Percentiles rank a stretch among this genome's conserved stretches.
These are phyloP conservation scores for Chalciporus piperatus DNA, from an alignment of 768 basidiomycete genomes.

Conservation along the genomic window DNA sequence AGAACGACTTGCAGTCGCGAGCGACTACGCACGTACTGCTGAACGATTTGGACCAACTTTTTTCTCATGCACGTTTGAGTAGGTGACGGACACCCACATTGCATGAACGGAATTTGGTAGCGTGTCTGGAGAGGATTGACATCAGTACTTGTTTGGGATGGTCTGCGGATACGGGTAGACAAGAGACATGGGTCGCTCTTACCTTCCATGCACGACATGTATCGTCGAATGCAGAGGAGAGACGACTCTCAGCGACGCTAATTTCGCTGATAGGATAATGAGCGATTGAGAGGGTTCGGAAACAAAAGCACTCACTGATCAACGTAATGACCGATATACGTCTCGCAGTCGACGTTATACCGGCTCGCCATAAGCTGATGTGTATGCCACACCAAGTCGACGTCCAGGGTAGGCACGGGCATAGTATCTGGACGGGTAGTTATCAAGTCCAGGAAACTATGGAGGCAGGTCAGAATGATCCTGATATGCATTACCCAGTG, in stretches of 20 bases:
- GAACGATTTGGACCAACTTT: conserved; percentile 36
- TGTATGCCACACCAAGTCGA: conserved; percentile 75
- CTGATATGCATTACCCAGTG: neutral
- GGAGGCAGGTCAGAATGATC: neutral
- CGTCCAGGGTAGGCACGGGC: conserved; percentile 66
- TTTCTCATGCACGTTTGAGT: conserved; percentile 44
- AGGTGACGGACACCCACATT: conserved; percentile 57
- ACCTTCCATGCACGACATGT: conserved; percentile 56
- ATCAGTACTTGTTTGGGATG: neutral
- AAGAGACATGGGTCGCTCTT: neutral
- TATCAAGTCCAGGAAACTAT: conserved; percentile 57
- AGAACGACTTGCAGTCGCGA: conserved; percentile 34
- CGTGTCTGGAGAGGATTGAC: conserved; percentile 31
- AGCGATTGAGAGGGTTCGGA: neutral
- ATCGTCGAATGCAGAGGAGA: conserved; percentile 46
- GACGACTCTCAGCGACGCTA: conserved; percentile 44
- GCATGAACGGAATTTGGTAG: conserved; percentile 51
- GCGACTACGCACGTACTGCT: conserved; percentile 16
- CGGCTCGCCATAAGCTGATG: conserved; percentile 54
- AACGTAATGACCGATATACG: conserved; percentile 43
- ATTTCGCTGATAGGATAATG: conserved; percentile 39
- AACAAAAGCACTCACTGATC: conserved; percentile 45
- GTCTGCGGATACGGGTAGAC: no score
- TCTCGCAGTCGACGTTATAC: conserved; percentile 46
- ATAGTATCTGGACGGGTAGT: conserved; percentile 40